A percentile compares a stretch with the other conserved stretches of the same genome.
Evolutionary conservation across 306 rosid genomes (phyloP).

Genomic region (Sicyos baderoa): DNA sequence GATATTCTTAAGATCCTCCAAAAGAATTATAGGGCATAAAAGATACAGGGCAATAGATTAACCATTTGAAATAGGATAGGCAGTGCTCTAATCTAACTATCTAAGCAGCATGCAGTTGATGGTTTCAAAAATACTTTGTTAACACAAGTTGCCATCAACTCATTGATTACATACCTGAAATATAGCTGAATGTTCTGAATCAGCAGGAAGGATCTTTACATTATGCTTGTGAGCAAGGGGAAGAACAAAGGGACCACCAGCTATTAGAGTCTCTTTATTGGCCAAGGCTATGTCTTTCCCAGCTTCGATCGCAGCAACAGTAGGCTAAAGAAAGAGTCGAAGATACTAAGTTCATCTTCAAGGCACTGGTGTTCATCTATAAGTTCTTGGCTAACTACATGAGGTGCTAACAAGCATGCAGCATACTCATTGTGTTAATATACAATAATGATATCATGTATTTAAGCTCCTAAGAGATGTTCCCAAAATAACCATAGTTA

Average conservation of each 20-base stretch:
- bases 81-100: neutral
- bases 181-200: slow-evolving; percentile 97
- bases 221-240: slow-evolving; percentile 96
- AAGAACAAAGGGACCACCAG: slow-evolving; percentile 98
- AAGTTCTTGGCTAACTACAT: neutral
- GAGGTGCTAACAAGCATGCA: neutral
- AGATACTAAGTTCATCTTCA: slow-evolving; percentile 30
- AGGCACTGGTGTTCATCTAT: slow-evolving; percentile 17
- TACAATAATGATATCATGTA: neutral
- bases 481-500: neutral
- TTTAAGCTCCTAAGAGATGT: neutral
- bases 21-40: neutral
- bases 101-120: neutral
- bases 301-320: slow-evolving; percentile 97
- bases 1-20: too few species aligned
- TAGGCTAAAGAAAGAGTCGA: slow-evolving; percentile 49
- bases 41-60: neutral
- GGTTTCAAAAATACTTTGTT: neutral
- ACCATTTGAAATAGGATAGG: neutral
- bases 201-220: slow-evolving; percentile 94
- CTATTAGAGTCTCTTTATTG: slow-evolving; percentile 93
- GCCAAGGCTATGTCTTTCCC: slow-evolving; percentile 99
- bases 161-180: slow-evolving; percentile 60
- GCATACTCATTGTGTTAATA: neutral
- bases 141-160: neutral